Evolutionary conservation across 805 yeast genomes (phyloP).

Genomic region (Ogataea thermomethanolica): DNA sequence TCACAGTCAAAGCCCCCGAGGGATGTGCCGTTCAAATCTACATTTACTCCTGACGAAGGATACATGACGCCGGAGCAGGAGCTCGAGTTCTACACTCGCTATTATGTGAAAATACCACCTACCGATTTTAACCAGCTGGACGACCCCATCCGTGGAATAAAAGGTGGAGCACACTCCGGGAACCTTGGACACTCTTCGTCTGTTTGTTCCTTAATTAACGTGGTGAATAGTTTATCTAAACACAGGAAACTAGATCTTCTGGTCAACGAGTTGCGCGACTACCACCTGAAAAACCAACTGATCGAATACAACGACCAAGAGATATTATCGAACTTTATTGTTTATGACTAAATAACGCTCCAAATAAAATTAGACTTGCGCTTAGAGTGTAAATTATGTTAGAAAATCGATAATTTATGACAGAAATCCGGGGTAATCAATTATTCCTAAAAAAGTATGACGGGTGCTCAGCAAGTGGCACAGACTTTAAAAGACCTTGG

Average conservation of each 20-base stretch:
- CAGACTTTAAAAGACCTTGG: slow-evolving; percentile 44
- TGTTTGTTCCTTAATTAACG: slow-evolving; percentile 19
- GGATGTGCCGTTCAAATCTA: slow-evolving; percentile 24
- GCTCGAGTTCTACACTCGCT: slow-evolving; percentile 38
- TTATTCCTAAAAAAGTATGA: not conserved
- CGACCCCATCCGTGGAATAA: slow-evolving; percentile 24
- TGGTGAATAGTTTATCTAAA: slow-evolving; percentile 9
- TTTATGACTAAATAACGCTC: slow-evolving; percentile 5
- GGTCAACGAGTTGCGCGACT: slow-evolving; percentile 14
- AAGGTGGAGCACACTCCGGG: slow-evolving; percentile 18
- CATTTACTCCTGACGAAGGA: slow-evolving; percentile 35
- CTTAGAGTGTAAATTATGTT: not conserved
- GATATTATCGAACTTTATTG: slow-evolving; percentile 13
- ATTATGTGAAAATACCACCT: slow-evolving; percentile 26
- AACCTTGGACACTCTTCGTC: slow-evolving; percentile 25
- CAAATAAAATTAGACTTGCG: not conserved
- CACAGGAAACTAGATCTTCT: slow-evolving; percentile 12
- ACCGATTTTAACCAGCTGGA: slow-evolving; percentile 19
- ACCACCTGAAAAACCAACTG: slow-evolving; percentile 14
- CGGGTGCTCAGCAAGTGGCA: slow-evolving; percentile 50
- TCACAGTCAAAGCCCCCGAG: not conserved
- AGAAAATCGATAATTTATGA: too few species aligned
- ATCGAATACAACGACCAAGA: slow-evolving; percentile 16
- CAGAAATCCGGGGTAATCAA: slow-evolving; percentile 5
- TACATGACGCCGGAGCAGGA: slow-evolving; percentile 37